These are phyloP conservation scores for Polyplosphaeria fusca DNA, from an alignment of 495 filamentous ascomycete species.

Conservation along the genomic window DNA sequence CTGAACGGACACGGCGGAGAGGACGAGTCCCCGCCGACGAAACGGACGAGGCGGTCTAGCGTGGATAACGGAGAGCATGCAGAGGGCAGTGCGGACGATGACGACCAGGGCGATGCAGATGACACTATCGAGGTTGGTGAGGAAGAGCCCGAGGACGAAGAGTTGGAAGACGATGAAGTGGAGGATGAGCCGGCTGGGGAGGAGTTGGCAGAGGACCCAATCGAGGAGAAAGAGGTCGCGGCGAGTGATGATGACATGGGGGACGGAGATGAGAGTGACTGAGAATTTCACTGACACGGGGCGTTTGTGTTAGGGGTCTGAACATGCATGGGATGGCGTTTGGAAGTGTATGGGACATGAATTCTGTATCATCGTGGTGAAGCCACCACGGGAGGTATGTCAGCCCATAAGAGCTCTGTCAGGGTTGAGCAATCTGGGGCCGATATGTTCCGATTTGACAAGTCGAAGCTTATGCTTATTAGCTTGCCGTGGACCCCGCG, in stretches of 20 bases:
- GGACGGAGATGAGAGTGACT: conserved; percentile 44
- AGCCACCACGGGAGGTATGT: too few relatives aligned
- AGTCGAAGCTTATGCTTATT: too few relatives aligned
- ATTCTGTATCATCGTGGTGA: too few relatives aligned
- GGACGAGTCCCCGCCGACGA: conserved; percentile 34
- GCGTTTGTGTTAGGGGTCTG: background rate
- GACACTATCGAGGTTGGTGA: conserved; percentile 32
- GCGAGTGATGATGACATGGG: conserved; percentile 42
- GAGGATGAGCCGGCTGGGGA: conserved; percentile 54
- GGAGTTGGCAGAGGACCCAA: conserved; percentile 47
- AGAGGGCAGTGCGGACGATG: conserved; percentile 20
- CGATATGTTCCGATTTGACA: too few relatives aligned
- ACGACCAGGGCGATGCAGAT: too few relatives aligned
- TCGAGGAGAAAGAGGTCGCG: conserved; percentile 48
- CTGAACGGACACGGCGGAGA: conserved; percentile 25
- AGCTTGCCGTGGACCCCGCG: too few relatives aligned
- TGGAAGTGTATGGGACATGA: too few relatives aligned
- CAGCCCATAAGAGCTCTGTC: too few relatives aligned
- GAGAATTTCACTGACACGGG: too few relatives aligned
- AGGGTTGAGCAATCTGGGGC: too few relatives aligned
- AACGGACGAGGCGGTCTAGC: conserved; percentile 38
- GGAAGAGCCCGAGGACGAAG: conserved; percentile 51
- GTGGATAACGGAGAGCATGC: conserved; percentile 21
- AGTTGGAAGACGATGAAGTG: conserved; percentile 52
- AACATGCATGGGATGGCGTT: conserved; percentile 27